These are phyloP conservation scores for Pseudopyrenochaeta lycopersici DNA, from an alignment of 2,329 filamentous ascomycete genomes.

Conservation along the genomic window DNA sequence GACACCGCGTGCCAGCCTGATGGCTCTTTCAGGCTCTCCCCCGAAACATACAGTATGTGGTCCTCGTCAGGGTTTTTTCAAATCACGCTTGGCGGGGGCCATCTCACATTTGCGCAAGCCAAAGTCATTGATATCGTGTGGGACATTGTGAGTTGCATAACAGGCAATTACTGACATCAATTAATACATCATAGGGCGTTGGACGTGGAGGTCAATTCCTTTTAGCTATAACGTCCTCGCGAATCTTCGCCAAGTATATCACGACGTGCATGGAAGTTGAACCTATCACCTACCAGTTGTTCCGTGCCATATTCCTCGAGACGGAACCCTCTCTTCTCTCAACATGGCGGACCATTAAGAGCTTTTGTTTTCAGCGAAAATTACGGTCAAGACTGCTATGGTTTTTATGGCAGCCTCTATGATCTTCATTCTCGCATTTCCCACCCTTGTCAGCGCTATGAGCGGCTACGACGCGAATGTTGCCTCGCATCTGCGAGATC, in stretches of 20 bases:
- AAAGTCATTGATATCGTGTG: slow-evolving; percentile 32
- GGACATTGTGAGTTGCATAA: slow-evolving; percentile 25
- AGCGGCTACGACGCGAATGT: slow-evolving; percentile 22
- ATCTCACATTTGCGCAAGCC: slow-evolving; percentile 23
- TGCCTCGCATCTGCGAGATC: slow-evolving; percentile 8
- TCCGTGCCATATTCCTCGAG: slow-evolving; percentile 21
- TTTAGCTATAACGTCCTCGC: slow-evolving; percentile 21
- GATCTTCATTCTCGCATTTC: slow-evolving; percentile 19
- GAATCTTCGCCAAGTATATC: slow-evolving; percentile 21
- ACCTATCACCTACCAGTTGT: slow-evolving; percentile 23
- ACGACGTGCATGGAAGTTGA: slow-evolving; percentile 24
- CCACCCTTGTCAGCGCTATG: slow-evolving; percentile 25
- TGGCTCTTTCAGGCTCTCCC: slow-evolving; percentile 9
- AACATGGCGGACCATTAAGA: slow-evolving; percentile 3
- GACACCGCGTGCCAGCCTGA: slow-evolving; percentile 10
- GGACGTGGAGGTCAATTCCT: slow-evolving; percentile 29
- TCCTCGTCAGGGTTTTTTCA: slow-evolving; percentile 25
- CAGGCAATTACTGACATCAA: background rate
- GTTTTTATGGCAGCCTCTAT: slow-evolving; percentile 20
- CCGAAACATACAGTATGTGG: slow-evolving; percentile 19
- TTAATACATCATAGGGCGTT: slow-evolving; percentile 8
- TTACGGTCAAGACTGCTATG: slow-evolving; percentile 20
- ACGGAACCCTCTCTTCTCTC: slow-evolving; percentile 9
- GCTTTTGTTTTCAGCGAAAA: slow-evolving; percentile 5
- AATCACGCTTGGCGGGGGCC: slow-evolving; percentile 22